Conservation (phyloP, 768 basidiomycete species). For the Amanita molliuscula region DNA sequence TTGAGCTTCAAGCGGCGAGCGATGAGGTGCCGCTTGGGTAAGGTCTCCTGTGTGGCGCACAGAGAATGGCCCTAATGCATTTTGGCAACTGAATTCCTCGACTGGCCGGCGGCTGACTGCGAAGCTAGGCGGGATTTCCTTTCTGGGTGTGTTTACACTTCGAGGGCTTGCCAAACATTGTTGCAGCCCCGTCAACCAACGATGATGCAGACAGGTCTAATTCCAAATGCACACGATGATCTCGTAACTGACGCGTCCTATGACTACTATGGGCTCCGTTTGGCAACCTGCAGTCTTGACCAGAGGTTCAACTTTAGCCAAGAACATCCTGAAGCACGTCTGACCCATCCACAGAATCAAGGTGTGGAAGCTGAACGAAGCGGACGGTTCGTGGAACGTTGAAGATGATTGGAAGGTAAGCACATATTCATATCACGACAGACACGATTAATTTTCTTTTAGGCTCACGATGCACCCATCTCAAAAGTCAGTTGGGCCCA, state of each 20-base stretch:
- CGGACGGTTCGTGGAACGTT: constrained; percentile 60
- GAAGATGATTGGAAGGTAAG: constrained; percentile 90
- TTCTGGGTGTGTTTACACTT: neutral
- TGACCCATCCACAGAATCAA: constrained; percentile 51
- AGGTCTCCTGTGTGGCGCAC: neutral
- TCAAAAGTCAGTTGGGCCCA: constrained; percentile 84
- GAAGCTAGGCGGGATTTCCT: neutral
- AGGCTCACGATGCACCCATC: constrained; percentile 95
- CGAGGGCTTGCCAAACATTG: neutral
- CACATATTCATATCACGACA: neutral
- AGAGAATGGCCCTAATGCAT: neutral
- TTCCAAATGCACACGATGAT: constrained; percentile 70
- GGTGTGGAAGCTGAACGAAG: constrained; percentile 72
- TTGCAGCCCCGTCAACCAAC: neutral
- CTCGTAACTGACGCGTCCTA: constrained; percentile 81
- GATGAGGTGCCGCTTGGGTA: neutral
- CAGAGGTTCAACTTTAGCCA: constrained; percentile 43
- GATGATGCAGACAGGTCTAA: constrained; percentile 76
- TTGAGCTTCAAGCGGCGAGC: neutral
- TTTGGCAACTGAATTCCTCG: too few relatives aligned
- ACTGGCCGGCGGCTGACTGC: neutral
- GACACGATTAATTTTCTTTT: neutral
- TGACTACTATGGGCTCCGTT: constrained; percentile 79
- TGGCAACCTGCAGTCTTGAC: constrained; percentile 77
- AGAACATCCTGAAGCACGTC: constrained; percentile 1